Base-by-base conservation (phyloP, 805 yeast species). In the Wickerhamomyces bisporus region DNA sequence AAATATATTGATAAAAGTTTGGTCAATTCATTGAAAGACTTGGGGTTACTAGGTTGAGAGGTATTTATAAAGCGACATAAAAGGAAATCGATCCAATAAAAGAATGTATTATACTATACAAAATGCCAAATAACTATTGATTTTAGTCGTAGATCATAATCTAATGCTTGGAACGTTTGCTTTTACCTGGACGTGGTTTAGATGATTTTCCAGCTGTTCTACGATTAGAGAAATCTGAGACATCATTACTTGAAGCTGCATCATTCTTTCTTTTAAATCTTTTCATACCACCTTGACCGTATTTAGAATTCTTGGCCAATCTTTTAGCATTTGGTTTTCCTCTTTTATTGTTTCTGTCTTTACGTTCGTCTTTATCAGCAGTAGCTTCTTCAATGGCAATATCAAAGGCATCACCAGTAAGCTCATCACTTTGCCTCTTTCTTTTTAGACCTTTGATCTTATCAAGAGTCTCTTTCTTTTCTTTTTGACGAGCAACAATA, bases 401-500 rank as follows among this genome's bases (percentile, higher is more conserved):
- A 58, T 85, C 87, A 62, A 91, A 89, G 50, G 81, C 89, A 49
- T 81, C 87, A 45, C 72, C 70, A 33, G 73, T 70, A 43, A 86
- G 75, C 49, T 84, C 95, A 47, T 80, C 77, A 45, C 77, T 74
- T 54, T 79, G 79, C 67, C 95, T 79, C 77, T 87, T 89, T 60
- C 84, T 81, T 74, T 86, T 87, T 56, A 93, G 74, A n/a, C 85
- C 73, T 64, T 88, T 89, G 62, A 91, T 86, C 68, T 83, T 85
- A 18, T 89, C 96, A 49, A 91, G 65, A 16, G 96, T 80, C 18
- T 87, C 96, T 58, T 77, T 79, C 81, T 91, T 91, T 53, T 88
- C 93, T 69, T 85, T 81, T 60, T 86, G 94, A 67, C 98, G 83
- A 53, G 85, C 86, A 67, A 89, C 96, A 56, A 89, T 71, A 31